These are phyloP conservation scores for Penicillium brasilianum DNA, from an alignment of 2,329 filamentous ascomycete genomes.

Conservation along the genomic window DNA sequence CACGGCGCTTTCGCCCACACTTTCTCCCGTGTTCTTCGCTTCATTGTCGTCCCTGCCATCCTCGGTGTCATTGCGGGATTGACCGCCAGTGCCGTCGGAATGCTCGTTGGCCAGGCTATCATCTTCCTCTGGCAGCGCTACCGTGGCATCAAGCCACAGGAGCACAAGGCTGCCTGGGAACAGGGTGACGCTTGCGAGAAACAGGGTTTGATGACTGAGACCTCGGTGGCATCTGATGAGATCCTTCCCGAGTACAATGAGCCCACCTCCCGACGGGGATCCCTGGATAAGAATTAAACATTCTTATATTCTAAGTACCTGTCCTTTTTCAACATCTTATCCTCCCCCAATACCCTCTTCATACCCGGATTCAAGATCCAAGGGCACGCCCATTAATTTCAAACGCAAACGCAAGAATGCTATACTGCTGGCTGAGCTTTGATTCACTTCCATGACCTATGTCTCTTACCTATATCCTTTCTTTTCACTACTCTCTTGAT, in stretches of 20 bases:
- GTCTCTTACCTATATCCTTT: conserved; percentile 8
- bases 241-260: conserved; percentile 46
- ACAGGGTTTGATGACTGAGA: conserved; percentile 45
- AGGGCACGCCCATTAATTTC: not conserved
- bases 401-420: conserved; percentile 5
- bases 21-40: conserved; percentile 48
- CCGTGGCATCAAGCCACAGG: conserved; percentile 38
- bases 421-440: not conserved
- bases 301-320: not conserved
- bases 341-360: not conserved
- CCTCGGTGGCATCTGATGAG: conserved; percentile 31
- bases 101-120: conserved; percentile 54
- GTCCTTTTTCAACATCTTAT: too few species aligned
- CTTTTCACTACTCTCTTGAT: conserved; percentile 13
- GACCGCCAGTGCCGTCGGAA: conserved; percentile 52
- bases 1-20: conserved; percentile 46
- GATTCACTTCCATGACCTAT: conserved; percentile 11
- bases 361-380: not conserved
- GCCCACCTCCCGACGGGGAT: conserved; percentile 33
- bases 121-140: conserved; percentile 52
- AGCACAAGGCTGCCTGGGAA: conserved; percentile 38
- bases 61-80: conserved; percentile 53
- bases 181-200: conserved; percentile 50
- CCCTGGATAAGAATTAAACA: conserved; percentile 40
- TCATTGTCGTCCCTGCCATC: conserved; percentile 53